Percentiles rank a stretch among this genome's conserved stretches.
Conservation (phyloP, 345 rosid species). For the Eucalyptus paniculata region DNA sequence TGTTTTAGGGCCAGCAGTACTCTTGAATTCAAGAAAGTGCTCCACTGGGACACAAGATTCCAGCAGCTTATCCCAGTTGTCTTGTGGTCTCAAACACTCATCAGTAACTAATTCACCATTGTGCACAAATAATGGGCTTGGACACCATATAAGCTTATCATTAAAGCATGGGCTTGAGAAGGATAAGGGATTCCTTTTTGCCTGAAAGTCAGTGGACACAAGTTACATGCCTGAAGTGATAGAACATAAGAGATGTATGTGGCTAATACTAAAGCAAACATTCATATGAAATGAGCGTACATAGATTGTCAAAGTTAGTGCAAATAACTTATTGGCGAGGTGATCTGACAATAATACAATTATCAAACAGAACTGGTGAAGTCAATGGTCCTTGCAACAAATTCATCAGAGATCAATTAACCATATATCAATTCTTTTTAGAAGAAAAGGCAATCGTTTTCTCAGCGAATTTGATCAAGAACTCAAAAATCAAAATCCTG, state of each 20-base stretch:
- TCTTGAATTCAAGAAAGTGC: slow-evolving; percentile 51
- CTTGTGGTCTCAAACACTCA: slow-evolving; percentile 24
- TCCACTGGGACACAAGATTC: slow-evolving; percentile 62
- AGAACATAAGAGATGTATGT: background rate
- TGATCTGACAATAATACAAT: background rate
- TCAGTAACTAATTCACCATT: slow-evolving; percentile 4
- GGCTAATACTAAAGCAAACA: background rate
- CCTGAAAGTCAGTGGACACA: slow-evolving; percentile 20
- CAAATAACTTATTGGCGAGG: background rate
- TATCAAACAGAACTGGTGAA: background rate
- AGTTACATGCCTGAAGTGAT: background rate
- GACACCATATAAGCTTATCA: slow-evolving; percentile 40
- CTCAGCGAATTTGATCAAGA: background rate
- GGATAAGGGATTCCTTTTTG: slow-evolving; percentile 55
- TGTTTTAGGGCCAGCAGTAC: slow-evolving; percentile 3
- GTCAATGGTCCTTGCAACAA: background rate
- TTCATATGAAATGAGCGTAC: background rate
- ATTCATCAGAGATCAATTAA: background rate
- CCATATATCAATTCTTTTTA: background rate
- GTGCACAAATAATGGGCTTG: slow-evolving; percentile 26
- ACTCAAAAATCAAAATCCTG: background rate
- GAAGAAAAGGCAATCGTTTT: background rate
- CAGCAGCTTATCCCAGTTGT: slow-evolving; percentile 28
- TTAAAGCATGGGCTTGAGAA: slow-evolving; percentile 29
- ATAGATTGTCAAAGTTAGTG: background rate